Percentiles rank a stretch among this genome's conserved stretches.
phyloP scores from a whole-genome alignment of 2,329 filamentous ascomycete genomes.

The Alternaria solani region DNA sequence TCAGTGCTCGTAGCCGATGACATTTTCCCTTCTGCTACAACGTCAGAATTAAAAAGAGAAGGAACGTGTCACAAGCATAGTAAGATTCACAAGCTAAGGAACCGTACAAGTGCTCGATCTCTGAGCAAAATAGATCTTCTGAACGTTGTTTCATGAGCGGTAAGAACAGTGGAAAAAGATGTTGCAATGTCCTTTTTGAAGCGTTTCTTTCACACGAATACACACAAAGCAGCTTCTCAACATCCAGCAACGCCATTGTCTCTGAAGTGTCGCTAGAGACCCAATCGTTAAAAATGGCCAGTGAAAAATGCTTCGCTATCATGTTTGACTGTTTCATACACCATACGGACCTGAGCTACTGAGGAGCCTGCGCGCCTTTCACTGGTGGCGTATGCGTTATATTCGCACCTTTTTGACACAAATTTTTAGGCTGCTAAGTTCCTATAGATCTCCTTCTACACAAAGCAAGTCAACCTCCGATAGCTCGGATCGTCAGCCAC shows the following conservation, averaged over 20 bases:
- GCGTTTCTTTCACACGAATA: neutral
- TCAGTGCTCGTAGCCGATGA: neutral
- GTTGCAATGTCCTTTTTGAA: neutral
- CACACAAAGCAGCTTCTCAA: neutral
- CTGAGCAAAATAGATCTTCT: neutral
- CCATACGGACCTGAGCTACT: neutral
- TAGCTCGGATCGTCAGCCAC: neutral
- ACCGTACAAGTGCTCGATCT: neutral
- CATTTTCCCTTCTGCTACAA: neutral
- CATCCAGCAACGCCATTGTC: neutral
- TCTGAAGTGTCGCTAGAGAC: neutral
- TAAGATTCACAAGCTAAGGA: neutral
- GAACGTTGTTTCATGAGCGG: neutral
- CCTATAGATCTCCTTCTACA: neutral
- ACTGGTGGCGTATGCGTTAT: neutral
- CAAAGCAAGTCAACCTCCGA: neutral
- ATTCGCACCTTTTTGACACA: neutral
- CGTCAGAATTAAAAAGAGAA: neutral
- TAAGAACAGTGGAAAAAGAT: neutral
- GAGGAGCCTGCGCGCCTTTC: neutral
- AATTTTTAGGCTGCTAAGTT: neutral
- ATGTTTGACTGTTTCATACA: neutral
- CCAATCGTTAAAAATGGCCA: neutral
- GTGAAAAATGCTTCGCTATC: neutral
- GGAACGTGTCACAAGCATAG: neutral